Evolutionary conservation across 2,329 filamentous ascomycete genomes (phyloP).

Genomic region (Fragosphaeria purpurea): DNA sequence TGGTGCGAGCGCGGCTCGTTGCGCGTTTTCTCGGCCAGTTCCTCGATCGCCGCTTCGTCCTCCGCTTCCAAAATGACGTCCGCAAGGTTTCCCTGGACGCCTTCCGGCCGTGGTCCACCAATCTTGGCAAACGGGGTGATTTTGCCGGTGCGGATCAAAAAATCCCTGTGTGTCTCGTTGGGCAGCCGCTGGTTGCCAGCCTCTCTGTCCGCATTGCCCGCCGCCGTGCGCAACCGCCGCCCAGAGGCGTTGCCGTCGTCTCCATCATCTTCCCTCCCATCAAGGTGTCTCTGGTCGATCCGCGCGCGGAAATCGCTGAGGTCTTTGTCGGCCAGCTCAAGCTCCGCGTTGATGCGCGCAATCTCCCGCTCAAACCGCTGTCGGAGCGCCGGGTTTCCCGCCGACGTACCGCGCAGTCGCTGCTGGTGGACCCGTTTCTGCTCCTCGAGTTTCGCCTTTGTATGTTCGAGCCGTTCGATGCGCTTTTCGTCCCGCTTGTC

Average conservation of each 20-base stretch:
- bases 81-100: constrained; percentile 58
- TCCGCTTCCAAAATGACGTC: constrained; percentile 76
- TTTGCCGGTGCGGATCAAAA: constrained; percentile 88
- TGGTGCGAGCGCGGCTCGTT: constrained; percentile 57
- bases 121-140: constrained; percentile 91
- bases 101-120: constrained; percentile 50
- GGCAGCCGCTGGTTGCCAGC: constrained; percentile 52
- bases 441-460: constrained; percentile 48
- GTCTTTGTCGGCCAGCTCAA: constrained; percentile 58
- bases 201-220: constrained; percentile 24
- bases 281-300: constrained; percentile 60
- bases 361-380: constrained; percentile 56
- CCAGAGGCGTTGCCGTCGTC: constrained; percentile 19
- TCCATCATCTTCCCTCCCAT: background rate
- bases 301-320: constrained; percentile 70
- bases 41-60: constrained; percentile 52
- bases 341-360: constrained; percentile 40
- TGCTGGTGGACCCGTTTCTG: constrained; percentile 51
- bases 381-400: constrained; percentile 39
- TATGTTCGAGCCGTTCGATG: constrained; percentile 47
- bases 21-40: constrained; percentile 32
- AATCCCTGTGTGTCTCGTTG: constrained; percentile 78
- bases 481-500: constrained; percentile 53
- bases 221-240: constrained; percentile 10
- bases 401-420: constrained; percentile 30